phyloP scores from a whole-genome alignment of 192 early-diverging fungal species.

The Spizellomyces sp. region DNA sequence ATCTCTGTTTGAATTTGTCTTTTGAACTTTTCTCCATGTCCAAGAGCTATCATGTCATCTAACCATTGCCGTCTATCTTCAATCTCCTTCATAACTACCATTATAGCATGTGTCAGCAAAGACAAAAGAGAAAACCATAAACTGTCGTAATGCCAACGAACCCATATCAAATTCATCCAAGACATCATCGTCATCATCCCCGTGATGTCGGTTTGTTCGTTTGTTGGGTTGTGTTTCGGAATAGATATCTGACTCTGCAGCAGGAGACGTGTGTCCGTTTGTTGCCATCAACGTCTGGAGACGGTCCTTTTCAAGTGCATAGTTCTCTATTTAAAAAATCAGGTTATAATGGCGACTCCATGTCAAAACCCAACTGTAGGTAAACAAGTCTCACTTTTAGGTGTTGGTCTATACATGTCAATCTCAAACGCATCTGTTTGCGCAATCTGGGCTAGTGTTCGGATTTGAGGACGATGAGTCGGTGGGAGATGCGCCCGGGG shows the following conservation, averaged over 20 bases:
- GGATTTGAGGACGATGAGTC: slow-evolving; percentile 27
- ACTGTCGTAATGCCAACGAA: slow-evolving; percentile 1
- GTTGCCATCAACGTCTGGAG: slow-evolving; percentile 36
- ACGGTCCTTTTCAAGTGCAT: slow-evolving; percentile 29
- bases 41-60: slow-evolving; percentile 54
- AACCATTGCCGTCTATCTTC: slow-evolving; percentile 51
- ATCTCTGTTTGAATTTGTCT: slow-evolving; percentile 50
- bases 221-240: neutral
- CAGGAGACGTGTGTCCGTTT: slow-evolving; percentile 6
- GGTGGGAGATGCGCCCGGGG: slow-evolving; percentile 5
- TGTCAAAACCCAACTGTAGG: neutral
- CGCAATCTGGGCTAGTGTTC: slow-evolving; percentile 37
- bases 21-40: slow-evolving; percentile 42
- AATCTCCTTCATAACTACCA: slow-evolving; percentile 50
- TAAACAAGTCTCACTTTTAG: slow-evolving; percentile 13
- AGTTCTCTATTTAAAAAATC: slow-evolving; percentile 27
- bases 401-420: slow-evolving; percentile 39
- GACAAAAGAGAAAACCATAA: neutral
- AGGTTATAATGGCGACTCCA: neutral
- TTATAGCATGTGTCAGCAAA: neutral
- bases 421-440: slow-evolving; percentile 38
- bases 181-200: slow-evolving; percentile 18
- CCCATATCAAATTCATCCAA: slow-evolving; percentile 53
- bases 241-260: slow-evolving; percentile 1
- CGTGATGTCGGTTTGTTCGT: slow-evolving; percentile 6